phyloP scores from a whole-genome alignment of 2,329 filamentous ascomycete genomes.

The Macrophomina pseudophaseolina region DNA sequence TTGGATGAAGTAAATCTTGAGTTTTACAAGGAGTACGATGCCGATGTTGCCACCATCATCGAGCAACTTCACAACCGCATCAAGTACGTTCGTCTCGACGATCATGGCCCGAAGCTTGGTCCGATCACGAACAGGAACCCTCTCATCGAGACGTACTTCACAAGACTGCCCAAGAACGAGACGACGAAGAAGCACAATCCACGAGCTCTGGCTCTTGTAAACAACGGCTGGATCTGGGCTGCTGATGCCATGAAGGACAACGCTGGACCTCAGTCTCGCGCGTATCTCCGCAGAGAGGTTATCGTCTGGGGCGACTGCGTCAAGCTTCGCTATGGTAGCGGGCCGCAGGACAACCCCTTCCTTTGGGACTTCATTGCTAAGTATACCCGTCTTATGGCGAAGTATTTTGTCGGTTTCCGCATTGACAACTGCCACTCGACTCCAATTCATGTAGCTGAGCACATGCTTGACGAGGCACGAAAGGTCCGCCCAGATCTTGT shows the following conservation, averaged over 20 bases:
- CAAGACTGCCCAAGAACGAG: constrained; percentile 79
- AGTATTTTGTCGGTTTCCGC: constrained; percentile 91
- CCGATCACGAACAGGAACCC: constrained; percentile 77
- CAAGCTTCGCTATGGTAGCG: constrained; percentile 86
- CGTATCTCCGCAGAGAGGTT: constrained; percentile 94
- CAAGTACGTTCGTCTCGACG: constrained; percentile 93
- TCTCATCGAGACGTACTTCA: constrained; percentile 94
- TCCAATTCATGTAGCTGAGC: constrained; percentile 90
- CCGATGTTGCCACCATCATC: constrained; percentile 79
- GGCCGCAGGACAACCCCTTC: constrained; percentile 84
- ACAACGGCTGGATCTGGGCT: constrained; percentile 99
- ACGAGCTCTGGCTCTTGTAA: constrained; percentile 80
- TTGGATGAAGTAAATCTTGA: constrained; percentile 85
- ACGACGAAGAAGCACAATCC: constrained; percentile 76
- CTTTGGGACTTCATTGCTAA: constrained; percentile 95
- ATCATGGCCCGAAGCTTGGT: constrained; percentile 85
- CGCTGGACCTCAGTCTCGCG: constrained; percentile 83
- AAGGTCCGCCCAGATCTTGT: constrained; percentile 85
- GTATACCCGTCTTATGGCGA: constrained; percentile 90
- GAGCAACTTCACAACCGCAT: constrained; percentile 92
- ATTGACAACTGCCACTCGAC: constrained; percentile 99
- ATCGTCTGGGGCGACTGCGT: constrained; percentile 99
- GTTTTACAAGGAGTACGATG: constrained; percentile 91
- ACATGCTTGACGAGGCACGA: constrained; percentile 92
- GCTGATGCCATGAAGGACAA: constrained; percentile 94